These are phyloP conservation scores for Physcia stellaris DNA, from an alignment of 495 filamentous ascomycete genomes.

Conservation along the genomic window DNA sequence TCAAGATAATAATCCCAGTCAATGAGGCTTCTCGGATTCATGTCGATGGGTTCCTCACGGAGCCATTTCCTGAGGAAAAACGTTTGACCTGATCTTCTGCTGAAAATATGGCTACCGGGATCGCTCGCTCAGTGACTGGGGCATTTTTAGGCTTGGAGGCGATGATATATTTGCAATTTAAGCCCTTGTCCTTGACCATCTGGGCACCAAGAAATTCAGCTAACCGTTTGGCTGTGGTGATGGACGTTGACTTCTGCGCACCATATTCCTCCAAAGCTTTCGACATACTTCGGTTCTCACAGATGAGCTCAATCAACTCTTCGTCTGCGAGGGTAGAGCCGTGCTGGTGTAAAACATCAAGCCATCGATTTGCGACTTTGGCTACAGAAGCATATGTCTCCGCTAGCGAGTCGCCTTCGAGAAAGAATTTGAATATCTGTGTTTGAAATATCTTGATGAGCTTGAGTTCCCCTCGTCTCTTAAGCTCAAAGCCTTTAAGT, in stretches of 20 bases:
- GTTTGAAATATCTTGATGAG: constrained; percentile 99
- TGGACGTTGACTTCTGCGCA: constrained; percentile 88
- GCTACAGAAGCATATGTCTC: constrained; percentile 90
- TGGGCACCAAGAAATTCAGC: constrained; percentile 95
- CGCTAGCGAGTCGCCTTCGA: constrained; percentile 71
- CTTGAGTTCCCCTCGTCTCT: constrained; percentile 94
- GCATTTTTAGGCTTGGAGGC: constrained; percentile 74
- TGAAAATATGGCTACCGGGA: constrained; percentile 95
- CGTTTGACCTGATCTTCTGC: constrained; percentile 78
- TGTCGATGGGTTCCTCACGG: constrained; percentile 82
- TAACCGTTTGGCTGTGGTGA: constrained; percentile 90
- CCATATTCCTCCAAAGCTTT: constrained; percentile 97
- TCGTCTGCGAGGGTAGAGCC: constrained; percentile 85
- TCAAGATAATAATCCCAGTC: constrained; percentile 97
- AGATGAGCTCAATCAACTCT: constrained; percentile 96
- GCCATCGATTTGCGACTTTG: constrained; percentile 89
- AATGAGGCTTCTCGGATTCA: constrained; percentile 76
- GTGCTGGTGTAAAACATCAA: constrained; percentile 82
- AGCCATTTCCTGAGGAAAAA: constrained; percentile 89
- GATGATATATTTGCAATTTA: constrained; percentile 99
- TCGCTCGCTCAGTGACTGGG: constrained; percentile 85
- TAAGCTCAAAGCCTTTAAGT: constrained; percentile 95
- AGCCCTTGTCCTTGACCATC: constrained; percentile 97
- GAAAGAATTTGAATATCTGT: constrained; percentile 98
- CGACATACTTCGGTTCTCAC: constrained; percentile 92